A percentile compares a stretch with the other conserved stretches of the same genome.
Evolutionary conservation across 2,329 filamentous ascomycete genomes (phyloP).

Genomic region (Calonectria montana): DNA sequence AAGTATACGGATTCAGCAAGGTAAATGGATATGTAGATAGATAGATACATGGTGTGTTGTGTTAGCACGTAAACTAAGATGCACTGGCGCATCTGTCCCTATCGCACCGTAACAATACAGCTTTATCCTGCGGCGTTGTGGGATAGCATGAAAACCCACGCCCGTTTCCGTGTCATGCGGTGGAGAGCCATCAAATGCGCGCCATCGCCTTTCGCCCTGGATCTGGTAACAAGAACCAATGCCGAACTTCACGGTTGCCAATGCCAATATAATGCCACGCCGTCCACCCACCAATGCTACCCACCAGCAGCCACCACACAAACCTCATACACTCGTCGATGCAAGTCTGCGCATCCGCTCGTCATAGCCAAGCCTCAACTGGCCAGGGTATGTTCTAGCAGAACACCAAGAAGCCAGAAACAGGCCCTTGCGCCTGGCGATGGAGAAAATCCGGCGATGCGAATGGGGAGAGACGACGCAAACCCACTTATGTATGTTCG

Average conservation of each 20-base stretch:
- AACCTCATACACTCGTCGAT: neutral
- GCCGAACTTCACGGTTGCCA: neutral
- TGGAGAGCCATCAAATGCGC: neutral
- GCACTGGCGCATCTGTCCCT: neutral
- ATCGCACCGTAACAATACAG: neutral
- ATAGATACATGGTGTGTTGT: no score
- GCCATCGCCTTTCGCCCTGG: neutral
- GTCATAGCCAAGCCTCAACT: slow-evolving; percentile 1
- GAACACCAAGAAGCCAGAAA: slow-evolving; percentile 31
- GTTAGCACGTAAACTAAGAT: neutral
- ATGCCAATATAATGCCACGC: neutral
- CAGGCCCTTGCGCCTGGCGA: neutral
- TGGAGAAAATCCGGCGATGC: slow-evolving; percentile 8
- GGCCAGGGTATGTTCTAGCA: neutral
- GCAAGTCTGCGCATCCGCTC: neutral
- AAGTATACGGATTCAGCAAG: neutral
- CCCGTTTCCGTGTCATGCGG: neutral
- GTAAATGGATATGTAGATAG: no score
- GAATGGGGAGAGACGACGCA: neutral
- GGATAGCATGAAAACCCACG: slow-evolving; percentile 8
- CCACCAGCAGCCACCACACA: neutral
- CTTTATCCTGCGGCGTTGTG: neutral
- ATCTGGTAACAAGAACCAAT: slow-evolving; percentile 1
- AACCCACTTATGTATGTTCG: neutral
- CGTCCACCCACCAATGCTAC: neutral